Evolutionary conservation across 371 early-diverging fungal species (phyloP).

Genomic region (Mucor sp.): DNA sequence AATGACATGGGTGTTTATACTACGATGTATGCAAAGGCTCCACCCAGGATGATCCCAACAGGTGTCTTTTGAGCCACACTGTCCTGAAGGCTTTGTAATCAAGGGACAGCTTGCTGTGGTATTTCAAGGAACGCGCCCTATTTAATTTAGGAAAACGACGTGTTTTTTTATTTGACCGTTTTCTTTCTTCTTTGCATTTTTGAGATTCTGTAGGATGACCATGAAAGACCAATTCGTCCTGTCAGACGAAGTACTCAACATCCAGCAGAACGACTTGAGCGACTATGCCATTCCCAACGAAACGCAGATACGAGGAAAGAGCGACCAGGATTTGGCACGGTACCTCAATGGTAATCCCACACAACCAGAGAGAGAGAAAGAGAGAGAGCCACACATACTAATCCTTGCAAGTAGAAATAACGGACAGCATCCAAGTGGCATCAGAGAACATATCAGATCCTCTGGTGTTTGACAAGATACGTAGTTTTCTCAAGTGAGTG

Average conservation of each 20-base stretch:
- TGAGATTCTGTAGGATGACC: neutral
- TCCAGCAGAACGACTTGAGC: conserved; percentile 63
- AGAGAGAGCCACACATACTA: neutral
- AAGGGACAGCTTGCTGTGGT: neutral
- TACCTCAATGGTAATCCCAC: conserved; percentile 50
- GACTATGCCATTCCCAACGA: conserved; percentile 60
- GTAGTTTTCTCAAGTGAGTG: conserved; percentile 73
- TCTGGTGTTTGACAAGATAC: conserved; percentile 60
- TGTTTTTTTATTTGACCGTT: neutral
- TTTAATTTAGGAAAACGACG: neutral
- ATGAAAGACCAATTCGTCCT: conserved; percentile 59
- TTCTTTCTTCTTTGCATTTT: neutral
- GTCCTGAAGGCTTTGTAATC: neutral
- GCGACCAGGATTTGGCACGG: conserved; percentile 52
- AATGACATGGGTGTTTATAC: too few relatives aligned
- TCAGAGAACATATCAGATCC: conserved; percentile 58
- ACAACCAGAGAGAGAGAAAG: too few relatives aligned
- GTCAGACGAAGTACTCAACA: conserved; percentile 71
- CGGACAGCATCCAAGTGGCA: conserved; percentile 63
- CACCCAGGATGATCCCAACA: too few relatives aligned
- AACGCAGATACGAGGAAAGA: conserved; percentile 59
- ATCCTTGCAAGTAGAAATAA: conserved; percentile 47
- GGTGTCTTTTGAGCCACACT: too few relatives aligned
- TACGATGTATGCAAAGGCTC: too few relatives aligned
- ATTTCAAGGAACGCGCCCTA: neutral